These are phyloP conservation scores for Globisporangium cystogenes DNA, from an alignment of 352 stramenopile genomes.

Conservation along the genomic window DNA sequence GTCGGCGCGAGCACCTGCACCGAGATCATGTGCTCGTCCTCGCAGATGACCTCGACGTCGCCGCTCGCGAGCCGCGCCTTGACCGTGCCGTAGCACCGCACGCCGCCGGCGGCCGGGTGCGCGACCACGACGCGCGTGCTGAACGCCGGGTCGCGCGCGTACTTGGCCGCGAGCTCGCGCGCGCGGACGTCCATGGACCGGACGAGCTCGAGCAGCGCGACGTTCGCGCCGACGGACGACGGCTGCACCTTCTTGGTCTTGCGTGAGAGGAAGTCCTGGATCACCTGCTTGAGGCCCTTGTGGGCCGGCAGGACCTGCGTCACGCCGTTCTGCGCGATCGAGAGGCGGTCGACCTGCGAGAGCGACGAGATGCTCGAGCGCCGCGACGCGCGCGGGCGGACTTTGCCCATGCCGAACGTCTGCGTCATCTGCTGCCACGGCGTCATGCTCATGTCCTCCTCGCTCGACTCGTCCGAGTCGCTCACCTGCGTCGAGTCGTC, in stretches of 20 bases:
- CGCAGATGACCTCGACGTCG: slow-evolving; percentile 48
- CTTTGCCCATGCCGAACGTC: slow-evolving; percentile 71
- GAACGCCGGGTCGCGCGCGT: slow-evolving; percentile 7
- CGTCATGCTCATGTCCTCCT: slow-evolving; percentile 75
- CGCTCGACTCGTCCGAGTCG: slow-evolving; percentile 70
- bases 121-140: slow-evolving; percentile 50
- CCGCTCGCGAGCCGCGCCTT: slow-evolving; percentile 34
- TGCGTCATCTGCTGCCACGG: slow-evolving; percentile 85
- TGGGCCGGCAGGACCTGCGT: slow-evolving; percentile 41
- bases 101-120: slow-evolving; percentile 21
- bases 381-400: slow-evolving; percentile 25
- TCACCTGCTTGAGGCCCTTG: slow-evolving; percentile 54
- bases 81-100: slow-evolving; percentile 53
- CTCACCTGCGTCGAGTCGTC: slow-evolving; percentile 83
- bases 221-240: slow-evolving; percentile 14
- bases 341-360: slow-evolving; percentile 57
- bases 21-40: slow-evolving; percentile 56
- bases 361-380: slow-evolving; percentile 60
- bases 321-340: slow-evolving; percentile 43
- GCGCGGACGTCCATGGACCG: slow-evolving; percentile 28
- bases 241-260: slow-evolving; percentile 70
- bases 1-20: slow-evolving; percentile 40
- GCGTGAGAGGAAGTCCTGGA: slow-evolving; percentile 54
- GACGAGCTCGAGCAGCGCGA: slow-evolving; percentile 26
- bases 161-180: slow-evolving; percentile 3